Evolutionary conservation across 2,329 filamentous ascomycete genomes (phyloP).

Genomic region (Simplicillium sp.): DNA sequence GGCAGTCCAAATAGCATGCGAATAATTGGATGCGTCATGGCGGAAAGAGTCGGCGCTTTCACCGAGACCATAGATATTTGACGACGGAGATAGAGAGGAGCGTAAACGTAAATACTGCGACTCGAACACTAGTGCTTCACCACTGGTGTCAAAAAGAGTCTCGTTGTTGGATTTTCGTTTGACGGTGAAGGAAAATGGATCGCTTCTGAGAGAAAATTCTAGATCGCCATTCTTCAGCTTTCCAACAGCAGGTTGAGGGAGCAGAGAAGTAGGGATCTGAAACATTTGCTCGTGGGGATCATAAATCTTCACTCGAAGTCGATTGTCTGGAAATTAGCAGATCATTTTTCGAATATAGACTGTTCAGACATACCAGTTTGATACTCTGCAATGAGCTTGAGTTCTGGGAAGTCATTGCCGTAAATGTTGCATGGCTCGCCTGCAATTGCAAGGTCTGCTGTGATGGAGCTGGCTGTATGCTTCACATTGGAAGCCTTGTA

Average conservation of each 20-base stretch:
- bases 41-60: conserved; percentile 62
- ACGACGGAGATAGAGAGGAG: conserved; percentile 54
- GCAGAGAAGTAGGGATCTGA: not conserved
- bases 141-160: conserved; percentile 57
- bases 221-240: conserved; percentile 25
- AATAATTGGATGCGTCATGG: conserved; percentile 48
- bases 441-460: not conserved
- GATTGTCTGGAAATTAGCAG: not conserved
- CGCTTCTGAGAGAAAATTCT: conserved; percentile 23
- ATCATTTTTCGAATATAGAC: not conserved
- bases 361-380: not conserved
- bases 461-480: not conserved
- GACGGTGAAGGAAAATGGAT: conserved; percentile 57
- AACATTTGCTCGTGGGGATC: not conserved
- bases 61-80: conserved; percentile 66
- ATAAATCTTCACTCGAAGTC: not conserved
- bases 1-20: conserved; percentile 59
- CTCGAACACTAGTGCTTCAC: conserved; percentile 57
- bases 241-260: conserved; percentile 2
- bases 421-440: conserved; percentile 1
- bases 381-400: conserved; percentile 2
- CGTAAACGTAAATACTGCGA: conserved; percentile 64
- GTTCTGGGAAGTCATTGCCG: conserved; percentile 2
- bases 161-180: conserved; percentile 19
- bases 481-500: not conserved